A percentile compares a stretch with the other conserved stretches of the same genome.
phyloP scores from a whole-genome alignment of 331 rosid genomes.

The Arachis monticola region DNA sequence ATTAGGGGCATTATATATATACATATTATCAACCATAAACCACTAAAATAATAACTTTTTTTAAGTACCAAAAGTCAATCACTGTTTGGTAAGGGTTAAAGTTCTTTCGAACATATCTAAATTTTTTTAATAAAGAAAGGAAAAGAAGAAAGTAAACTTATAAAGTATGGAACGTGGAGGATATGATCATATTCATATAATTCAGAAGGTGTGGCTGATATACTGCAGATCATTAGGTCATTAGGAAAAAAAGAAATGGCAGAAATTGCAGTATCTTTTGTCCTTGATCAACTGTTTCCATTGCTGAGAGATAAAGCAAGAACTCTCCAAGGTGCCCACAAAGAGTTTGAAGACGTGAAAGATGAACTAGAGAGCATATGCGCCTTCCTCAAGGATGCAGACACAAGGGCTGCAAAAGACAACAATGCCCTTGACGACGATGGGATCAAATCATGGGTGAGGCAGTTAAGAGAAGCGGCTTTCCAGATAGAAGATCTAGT shows the following conservation, averaged over 20 bases:
- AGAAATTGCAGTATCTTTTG: neutral
- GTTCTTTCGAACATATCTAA: no score
- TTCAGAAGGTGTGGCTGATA: no score
- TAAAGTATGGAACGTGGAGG: no score
- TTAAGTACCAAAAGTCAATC: no score
- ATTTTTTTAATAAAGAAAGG: no score
- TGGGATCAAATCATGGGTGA: neutral
- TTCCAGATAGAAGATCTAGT: neutral
- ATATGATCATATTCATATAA: no score
- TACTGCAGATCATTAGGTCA: no score
- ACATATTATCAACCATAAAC: no score
- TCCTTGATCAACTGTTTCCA: constrained; percentile 1
- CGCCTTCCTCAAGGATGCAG: constrained; percentile 32
- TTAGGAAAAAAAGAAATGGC: neutral
- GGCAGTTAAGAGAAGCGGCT: neutral
- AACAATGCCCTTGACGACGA: neutral
- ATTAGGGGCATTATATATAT: no score
- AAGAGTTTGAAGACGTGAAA: constrained; percentile 10
- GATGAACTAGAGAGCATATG: constrained; percentile 17
- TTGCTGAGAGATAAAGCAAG: constrained; percentile 8
- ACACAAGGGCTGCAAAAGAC: neutral
- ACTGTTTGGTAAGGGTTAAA: no score
- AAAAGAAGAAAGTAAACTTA: no score
- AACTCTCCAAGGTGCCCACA: constrained; percentile 21
- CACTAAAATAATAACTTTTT: no score